A percentile compares a stretch with the other conserved stretches of the same genome.
These are phyloP conservation scores for Mycena sanguinolenta DNA, from an alignment of 768 basidiomycete species.

Conservation along the genomic window DNA sequence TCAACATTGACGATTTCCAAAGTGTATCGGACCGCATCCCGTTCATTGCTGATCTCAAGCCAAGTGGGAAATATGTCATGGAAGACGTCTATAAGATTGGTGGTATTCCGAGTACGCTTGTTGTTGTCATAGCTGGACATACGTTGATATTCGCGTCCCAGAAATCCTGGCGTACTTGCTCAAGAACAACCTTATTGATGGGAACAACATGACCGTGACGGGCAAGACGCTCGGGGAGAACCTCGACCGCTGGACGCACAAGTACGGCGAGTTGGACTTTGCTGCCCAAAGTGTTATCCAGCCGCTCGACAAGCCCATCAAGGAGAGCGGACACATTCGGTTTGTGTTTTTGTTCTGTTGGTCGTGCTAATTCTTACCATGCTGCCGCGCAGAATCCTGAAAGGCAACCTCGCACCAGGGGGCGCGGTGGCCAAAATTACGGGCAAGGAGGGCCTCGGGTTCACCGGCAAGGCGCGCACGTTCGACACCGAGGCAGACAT, in stretches of 20 bases:
- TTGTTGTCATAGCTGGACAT: slow-evolving; percentile 13
- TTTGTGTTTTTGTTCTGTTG: slow-evolving; percentile 46
- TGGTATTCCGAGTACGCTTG: slow-evolving; percentile 89
- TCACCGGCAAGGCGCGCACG: slow-evolving; percentile 91
- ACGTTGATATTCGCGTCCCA: slow-evolving; percentile 45
- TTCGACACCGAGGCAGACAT: slow-evolving; percentile 95
- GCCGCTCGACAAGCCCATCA: slow-evolving; percentile 90
- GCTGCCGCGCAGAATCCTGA: slow-evolving; percentile 74
- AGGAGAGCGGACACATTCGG: slow-evolving; percentile 91
- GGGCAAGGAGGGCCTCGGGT: slow-evolving; percentile 92
- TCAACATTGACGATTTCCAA: slow-evolving; percentile 95
- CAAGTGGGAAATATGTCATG: slow-evolving; percentile 99
- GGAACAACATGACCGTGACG: slow-evolving; percentile 91
- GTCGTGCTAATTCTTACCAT: neutral
- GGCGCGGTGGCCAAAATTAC: slow-evolving; percentile 98
- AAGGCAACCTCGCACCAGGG: slow-evolving; percentile 93
- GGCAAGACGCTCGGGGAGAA: slow-evolving; percentile 93
- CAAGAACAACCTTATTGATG: slow-evolving; percentile 90
- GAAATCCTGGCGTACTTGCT: slow-evolving; percentile 89
- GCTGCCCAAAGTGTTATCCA: slow-evolving; percentile 86
- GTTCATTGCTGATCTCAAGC: slow-evolving; percentile 96
- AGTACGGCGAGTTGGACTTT: slow-evolving; percentile 81
- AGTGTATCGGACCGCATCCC: slow-evolving; percentile 91
- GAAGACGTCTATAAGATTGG: slow-evolving; percentile 96
- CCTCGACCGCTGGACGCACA: slow-evolving; percentile 88